phyloP scores from a whole-genome alignment of 331 rosid genomes.

The Acacia concinna region DNA sequence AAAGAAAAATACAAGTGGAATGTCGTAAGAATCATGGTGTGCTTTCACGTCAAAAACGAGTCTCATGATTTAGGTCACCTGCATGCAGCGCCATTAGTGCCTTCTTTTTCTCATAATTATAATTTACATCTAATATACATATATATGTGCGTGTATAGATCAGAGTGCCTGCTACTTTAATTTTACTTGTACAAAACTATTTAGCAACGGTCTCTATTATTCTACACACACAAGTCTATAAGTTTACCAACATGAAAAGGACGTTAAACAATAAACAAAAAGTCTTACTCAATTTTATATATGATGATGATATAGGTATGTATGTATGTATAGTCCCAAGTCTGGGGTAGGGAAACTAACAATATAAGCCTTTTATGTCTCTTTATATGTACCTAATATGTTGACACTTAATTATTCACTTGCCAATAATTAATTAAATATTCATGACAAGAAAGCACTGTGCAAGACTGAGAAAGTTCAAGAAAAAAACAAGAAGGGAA shows the following conservation, averaged over 20 bases:
- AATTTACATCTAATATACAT: too few species aligned
- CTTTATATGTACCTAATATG: slow-evolving; percentile 57
- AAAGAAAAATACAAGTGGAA: slow-evolving; percentile 29
- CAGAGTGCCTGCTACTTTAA: background rate
- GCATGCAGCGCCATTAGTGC: slow-evolving; percentile 48
- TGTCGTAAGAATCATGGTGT: slow-evolving; percentile 30
- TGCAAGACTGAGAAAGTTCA: slow-evolving; percentile 9
- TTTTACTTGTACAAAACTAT: background rate
- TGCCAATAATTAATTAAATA: slow-evolving; percentile 54
- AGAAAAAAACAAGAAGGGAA: background rate
- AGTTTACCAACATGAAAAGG: slow-evolving; percentile 52
- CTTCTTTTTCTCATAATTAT: slow-evolving; percentile 8
- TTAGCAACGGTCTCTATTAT: background rate
- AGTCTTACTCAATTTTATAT: background rate
- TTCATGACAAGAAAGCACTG: slow-evolving; percentile 11
- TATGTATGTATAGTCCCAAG: slow-evolving; percentile 26
- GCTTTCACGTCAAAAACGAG: slow-evolving; percentile 33
- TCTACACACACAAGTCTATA: slow-evolving; percentile 21
- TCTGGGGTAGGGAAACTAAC: slow-evolving; percentile 77
- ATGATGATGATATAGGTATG: background rate
- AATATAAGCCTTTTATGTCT: slow-evolving; percentile 45
- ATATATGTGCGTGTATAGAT: too few species aligned
- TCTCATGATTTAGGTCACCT: slow-evolving; percentile 58
- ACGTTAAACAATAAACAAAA: slow-evolving; percentile 14
- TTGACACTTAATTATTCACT: slow-evolving; percentile 59